phyloP scores from a whole-genome alignment of 371 early-diverging fungal genomes.

The Capillidium rhysosporum region DNA sequence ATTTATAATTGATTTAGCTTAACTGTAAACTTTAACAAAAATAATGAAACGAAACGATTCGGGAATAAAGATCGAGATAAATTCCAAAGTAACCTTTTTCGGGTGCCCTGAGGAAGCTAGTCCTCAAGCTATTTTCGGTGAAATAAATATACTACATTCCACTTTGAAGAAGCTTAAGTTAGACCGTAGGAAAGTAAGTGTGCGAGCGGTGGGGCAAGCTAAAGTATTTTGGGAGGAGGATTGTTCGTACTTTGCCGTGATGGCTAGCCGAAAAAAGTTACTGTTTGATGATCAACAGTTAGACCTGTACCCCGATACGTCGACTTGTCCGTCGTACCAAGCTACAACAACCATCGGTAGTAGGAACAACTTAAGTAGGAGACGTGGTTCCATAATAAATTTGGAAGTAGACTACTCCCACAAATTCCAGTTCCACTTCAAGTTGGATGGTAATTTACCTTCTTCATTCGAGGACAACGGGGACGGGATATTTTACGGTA shows the following conservation, averaged over 20 bases:
- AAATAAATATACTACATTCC: not conserved
- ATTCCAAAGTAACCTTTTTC: not conserved
- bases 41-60: not conserved
- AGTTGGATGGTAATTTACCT: conserved; percentile 1
- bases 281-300: not conserved
- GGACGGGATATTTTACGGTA: not conserved
- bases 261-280: conserved; percentile 1
- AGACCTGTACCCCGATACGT: not conserved
- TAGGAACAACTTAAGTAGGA: not conserved
- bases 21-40: no score
- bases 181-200: not conserved
- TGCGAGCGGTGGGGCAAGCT: not conserved
- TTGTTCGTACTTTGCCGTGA: conserved; percentile 2
- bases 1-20: no score
- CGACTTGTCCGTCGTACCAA: not conserved
- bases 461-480: not conserved
- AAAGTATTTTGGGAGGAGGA: conserved; percentile 7
- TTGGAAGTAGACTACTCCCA: not conserved
- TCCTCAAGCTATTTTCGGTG: not conserved
- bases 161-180: not conserved
- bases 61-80: not conserved
- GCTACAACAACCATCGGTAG: not conserved
- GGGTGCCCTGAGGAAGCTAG: conserved; percentile 3
- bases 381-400: no score
- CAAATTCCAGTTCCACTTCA: not conserved